Base-by-base conservation (phyloP, 2,329 filamentous ascomycete species). In the Helotiales sp. region DNA sequence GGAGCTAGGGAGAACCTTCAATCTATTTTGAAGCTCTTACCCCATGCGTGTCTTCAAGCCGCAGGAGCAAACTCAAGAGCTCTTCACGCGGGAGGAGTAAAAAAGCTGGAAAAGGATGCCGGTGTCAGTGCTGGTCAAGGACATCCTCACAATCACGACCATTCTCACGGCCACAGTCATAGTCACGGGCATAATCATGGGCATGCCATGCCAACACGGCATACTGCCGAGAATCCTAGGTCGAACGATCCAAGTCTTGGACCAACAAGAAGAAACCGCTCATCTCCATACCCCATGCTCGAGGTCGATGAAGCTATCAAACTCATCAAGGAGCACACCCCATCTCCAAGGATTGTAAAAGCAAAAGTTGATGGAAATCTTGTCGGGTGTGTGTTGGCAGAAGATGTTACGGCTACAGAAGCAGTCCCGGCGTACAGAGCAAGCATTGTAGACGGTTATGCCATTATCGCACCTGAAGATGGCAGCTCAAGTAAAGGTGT, bases 361-460 rank as follows among this genome's bases (percentile, higher is more conserved):
- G 75, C 78, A 1, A 80, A 83, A 6, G 88, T 96, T 3, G 77
- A 88, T 59, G 79, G 81, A 31, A 74, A 75, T 1, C 76, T 98
- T 0, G 83, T 93, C 1, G 91, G 91, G 7, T 84, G 82, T 8
- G 87, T 98, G 0, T 77, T 99, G 1, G 92, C 93, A 0, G 86
- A 92, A 70, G 89, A 96, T 64, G 87, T 99, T 24, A 83, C 79
- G 36, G 91, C 95, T 0, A 76, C 76, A 3, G 93, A 97, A 71
- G 85, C 88, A 7, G 95, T 99, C 0, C 95, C 95, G 0, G 95
- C 93, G 0, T 99, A 96, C 75, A 81, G 92, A 58, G 95, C 95
- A 17, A 98, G 93, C 70, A 98, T 97, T 38, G 95, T 99, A 0
- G 95, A 99, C 72, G 95, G 95, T 1, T 99, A 99, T 70, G 95